Conservation (phyloP, 2,329 filamentous ascomycete genomes). For the Cercospora zeae-maydis region DNA sequence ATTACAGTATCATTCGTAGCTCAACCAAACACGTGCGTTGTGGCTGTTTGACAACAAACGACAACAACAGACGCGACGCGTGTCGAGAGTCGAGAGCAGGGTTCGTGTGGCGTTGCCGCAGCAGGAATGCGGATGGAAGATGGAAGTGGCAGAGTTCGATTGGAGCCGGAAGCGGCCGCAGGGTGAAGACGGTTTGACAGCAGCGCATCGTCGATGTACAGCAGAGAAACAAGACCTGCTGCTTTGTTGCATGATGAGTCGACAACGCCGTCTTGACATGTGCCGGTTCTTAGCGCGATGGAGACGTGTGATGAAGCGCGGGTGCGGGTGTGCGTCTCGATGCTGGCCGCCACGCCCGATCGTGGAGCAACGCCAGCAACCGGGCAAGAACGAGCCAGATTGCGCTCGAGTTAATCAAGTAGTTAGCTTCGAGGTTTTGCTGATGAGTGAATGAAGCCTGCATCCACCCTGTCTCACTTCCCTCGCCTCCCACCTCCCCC, state of each 20-base stretch:
- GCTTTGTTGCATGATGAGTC: neutral
- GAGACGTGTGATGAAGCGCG: neutral
- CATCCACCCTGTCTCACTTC: neutral
- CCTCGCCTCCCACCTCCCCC: neutral
- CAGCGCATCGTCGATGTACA: neutral
- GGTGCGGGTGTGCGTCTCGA: neutral
- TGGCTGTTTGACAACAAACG: neutral
- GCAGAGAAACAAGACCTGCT: neutral
- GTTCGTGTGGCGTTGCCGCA: neutral
- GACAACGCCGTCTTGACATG: neutral
- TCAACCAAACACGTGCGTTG: neutral
- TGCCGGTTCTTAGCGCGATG: neutral
- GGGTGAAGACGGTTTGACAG: neutral
- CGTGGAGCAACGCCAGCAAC: neutral
- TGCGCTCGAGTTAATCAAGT: no score
- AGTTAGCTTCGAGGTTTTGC: no score
- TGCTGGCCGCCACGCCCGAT: neutral
- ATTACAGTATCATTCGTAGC: neutral
- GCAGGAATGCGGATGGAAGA: neutral
- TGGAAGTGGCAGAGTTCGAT: neutral
- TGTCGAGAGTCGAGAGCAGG: neutral
- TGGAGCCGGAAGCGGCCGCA: neutral
- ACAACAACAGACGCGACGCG: neutral
- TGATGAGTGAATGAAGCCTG: no score
- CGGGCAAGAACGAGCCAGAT: conserved; percentile 2